Conservation (phyloP, 2,329 filamentous ascomycete species). For the Phialophora expanda region DNA sequence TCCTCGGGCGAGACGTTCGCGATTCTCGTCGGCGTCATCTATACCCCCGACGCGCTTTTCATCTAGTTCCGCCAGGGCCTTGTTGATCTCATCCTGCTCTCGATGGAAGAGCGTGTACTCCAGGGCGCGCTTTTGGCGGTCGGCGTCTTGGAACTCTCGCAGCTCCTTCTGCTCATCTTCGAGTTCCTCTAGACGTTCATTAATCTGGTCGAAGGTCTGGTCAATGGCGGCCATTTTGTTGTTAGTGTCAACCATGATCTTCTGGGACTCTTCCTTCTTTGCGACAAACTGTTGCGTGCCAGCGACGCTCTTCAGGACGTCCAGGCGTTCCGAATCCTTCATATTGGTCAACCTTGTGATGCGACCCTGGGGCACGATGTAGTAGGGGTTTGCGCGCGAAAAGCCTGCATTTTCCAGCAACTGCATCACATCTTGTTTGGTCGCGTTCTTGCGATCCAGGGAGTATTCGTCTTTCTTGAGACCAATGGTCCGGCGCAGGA, state of each 20-base stretch:
- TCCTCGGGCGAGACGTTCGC: conserved; percentile 74
- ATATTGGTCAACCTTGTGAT: conserved; percentile 97
- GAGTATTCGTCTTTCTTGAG: conserved; percentile 99
- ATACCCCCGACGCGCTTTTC: conserved; percentile 79
- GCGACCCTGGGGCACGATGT: conserved; percentile 96
- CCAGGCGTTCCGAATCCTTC: conserved; percentile 91
- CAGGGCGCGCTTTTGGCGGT: conserved; percentile 85
- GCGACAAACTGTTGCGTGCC: conserved; percentile 97
- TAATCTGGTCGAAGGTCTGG: conserved; percentile 87
- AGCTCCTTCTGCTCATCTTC: conserved; percentile 98
- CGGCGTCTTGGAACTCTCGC: conserved; percentile 90
- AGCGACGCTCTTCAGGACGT: conserved; percentile 94
- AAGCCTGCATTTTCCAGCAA: conserved; percentile 95
- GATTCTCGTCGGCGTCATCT: conserved; percentile 81
- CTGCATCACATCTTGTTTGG: conserved; percentile 92
- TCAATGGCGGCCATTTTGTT: conserved; percentile 96
- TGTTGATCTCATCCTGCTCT: conserved; percentile 79
- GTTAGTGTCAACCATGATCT: conserved; percentile 96
- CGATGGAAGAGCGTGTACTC: conserved; percentile 94
- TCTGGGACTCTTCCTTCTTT: conserved; percentile 85
- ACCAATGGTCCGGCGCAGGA: conserved; percentile 90
- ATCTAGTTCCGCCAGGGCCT: conserved; percentile 81
- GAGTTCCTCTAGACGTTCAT: conserved; percentile 82
- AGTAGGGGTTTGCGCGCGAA: conserved; percentile 96
- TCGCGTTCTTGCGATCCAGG: conserved; percentile 93